Percentiles rank a stretch among this genome's conserved stretches.
These are phyloP conservation scores for Rostrohypoxylon terebratum DNA, from an alignment of 495 filamentous ascomycete genomes.

Conservation along the genomic window DNA sequence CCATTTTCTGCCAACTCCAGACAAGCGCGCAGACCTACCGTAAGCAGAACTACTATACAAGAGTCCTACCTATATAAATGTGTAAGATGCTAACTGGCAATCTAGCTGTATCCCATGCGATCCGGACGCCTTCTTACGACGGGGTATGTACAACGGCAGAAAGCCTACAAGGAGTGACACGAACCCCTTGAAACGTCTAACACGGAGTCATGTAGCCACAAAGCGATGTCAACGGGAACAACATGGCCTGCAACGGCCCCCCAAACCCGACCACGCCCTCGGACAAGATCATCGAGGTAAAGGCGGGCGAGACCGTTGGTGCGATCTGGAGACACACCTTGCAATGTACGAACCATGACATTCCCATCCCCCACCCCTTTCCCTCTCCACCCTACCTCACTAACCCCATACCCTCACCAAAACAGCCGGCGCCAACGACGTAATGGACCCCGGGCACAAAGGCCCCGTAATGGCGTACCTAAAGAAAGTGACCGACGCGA, in stretches of 20 bases:
- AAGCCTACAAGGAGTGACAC: background rate
- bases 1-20: constrained; percentile 59
- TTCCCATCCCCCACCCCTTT: background rate
- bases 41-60: background rate
- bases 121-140: constrained; percentile 57
- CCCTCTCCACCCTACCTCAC: background rate
- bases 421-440: constrained; percentile 55
- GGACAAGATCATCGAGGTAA: constrained; percentile 59
- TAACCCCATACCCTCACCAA: background rate
- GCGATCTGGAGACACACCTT: constrained; percentile 65
- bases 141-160: constrained; percentile 40
- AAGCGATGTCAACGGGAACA: constrained; percentile 61
- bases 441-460: constrained; percentile 64
- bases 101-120: constrained; percentile 48
- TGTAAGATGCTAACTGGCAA: constrained; percentile 8
- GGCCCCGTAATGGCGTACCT: constrained; percentile 64
- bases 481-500: constrained; percentile 62
- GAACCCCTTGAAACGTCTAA: constrained; percentile 6
- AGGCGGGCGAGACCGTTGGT: constrained; percentile 61
- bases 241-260: constrained; percentile 67
- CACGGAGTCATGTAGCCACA: constrained; percentile 53
- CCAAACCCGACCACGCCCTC: constrained; percentile 64
- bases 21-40: constrained; percentile 44
- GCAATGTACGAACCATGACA: constrained; percentile 40
- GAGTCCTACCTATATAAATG: background rate